Evolutionary conservation across 306 rosid genomes (phyloP).

Genomic region (Echinosophora koreensis): DNA sequence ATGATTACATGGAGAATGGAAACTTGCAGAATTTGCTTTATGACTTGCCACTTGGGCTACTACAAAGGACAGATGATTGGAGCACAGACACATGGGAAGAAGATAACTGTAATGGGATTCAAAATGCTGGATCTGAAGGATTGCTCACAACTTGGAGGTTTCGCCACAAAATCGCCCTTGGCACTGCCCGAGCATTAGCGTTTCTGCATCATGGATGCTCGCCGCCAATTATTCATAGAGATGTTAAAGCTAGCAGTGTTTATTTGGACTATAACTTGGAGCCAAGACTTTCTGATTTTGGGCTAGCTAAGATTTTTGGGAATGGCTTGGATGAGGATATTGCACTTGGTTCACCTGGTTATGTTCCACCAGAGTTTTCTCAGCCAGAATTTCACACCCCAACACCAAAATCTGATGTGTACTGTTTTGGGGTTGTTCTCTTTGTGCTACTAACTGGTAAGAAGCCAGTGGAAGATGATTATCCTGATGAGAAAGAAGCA

Average conservation of each 20-base stretch:
- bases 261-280: constrained; percentile 89
- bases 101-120: constrained; percentile 68
- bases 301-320: constrained; percentile 89
- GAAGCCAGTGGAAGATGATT: constrained; percentile 86
- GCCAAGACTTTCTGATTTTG: constrained; percentile 95
- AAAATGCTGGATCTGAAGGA: constrained; percentile 83
- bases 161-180: constrained; percentile 91
- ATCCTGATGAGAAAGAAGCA: constrained; percentile 77
- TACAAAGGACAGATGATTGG: constrained; percentile 84
- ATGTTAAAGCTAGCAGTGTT: constrained; percentile 91
- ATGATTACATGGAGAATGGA: constrained; percentile 99
- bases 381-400: constrained; percentile 67
- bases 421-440: constrained; percentile 89
- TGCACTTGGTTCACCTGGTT: constrained; percentile 77
- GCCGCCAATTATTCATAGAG: constrained; percentile 94
- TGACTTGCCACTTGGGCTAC: constrained; percentile 94
- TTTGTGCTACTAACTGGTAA: constrained; percentile 89
- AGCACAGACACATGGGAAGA: constrained; percentile 96
- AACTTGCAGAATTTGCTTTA: constrained; percentile 92
- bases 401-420: constrained; percentile 92
- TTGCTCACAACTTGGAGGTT: constrained; percentile 84
- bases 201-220: constrained; percentile 99
- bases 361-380: constrained; percentile 86
- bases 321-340: constrained; percentile 86
- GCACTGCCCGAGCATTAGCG: constrained; percentile 92